These are phyloP conservation scores for Myxozyma melibiosi DNA, from an alignment of 805 yeast genomes.

Conservation along the genomic window DNA sequence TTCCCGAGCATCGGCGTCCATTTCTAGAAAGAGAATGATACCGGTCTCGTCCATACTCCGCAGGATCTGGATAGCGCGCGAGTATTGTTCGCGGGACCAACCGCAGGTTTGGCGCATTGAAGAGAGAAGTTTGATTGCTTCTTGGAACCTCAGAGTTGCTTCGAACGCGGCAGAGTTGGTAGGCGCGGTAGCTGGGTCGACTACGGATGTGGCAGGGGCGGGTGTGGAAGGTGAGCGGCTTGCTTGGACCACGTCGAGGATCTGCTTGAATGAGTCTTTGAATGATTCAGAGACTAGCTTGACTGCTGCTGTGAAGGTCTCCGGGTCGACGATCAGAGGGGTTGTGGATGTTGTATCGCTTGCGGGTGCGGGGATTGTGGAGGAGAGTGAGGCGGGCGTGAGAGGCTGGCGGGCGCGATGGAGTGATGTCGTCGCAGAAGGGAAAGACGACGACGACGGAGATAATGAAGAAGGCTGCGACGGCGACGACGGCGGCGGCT, in stretches of 20 bases:
- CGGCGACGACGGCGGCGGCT: no score
- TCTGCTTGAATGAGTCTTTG: slow-evolving; percentile 10
- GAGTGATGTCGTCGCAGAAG: no score
- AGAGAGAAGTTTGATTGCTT: slow-evolving; percentile 14
- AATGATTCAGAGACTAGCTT: slow-evolving; percentile 9
- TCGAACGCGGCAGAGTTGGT: background rate
- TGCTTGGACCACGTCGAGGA: slow-evolving; percentile 1
- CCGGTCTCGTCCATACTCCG: slow-evolving; percentile 19
- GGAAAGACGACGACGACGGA: no score
- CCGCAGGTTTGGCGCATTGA: slow-evolving; percentile 18
- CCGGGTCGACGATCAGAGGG: slow-evolving; percentile 8
- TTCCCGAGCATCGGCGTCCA: slow-evolving; percentile 30
- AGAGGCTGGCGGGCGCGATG: no score
- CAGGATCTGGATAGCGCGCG: slow-evolving; percentile 13
- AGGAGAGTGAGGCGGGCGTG: no score
- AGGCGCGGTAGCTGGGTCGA: background rate
- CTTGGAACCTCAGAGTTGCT: background rate
- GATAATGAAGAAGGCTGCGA: no score
- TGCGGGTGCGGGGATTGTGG: background rate
- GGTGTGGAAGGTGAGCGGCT: background rate
- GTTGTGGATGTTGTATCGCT: background rate
- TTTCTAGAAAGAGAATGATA: slow-evolving; percentile 24
- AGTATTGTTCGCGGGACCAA: slow-evolving; percentile 22
- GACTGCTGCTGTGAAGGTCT: slow-evolving; percentile 11
- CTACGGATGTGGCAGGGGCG: background rate